Evolutionary conservation across 495 filamentous ascomycete species (phyloP).

Genomic region (Pseudoneurospora amorphoporcata): DNA sequence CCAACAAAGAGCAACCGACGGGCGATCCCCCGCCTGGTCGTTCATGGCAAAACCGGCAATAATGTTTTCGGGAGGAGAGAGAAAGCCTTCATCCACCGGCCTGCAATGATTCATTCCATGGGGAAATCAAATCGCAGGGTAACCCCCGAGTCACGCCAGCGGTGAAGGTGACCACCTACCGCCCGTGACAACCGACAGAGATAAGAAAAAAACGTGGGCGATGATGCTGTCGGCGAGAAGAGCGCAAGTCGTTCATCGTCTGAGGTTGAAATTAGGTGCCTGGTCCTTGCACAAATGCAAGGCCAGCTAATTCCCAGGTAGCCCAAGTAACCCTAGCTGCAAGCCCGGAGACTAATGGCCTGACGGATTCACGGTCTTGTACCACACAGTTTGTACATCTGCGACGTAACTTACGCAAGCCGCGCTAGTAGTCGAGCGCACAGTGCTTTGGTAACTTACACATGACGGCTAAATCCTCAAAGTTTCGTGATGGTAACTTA

Average conservation of each 20-base stretch:
- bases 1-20: not conserved
- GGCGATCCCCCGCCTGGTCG: not conserved
- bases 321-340: not conserved
- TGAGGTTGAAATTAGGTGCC: not conserved
- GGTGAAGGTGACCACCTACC: not conserved
- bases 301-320: not conserved
- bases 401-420: not conserved
- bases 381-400: not conserved
- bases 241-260: not conserved
- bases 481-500: not conserved
- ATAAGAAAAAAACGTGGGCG: not conserved
- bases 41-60: not conserved
- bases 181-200: not conserved
- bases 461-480: not conserved
- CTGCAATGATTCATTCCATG: not conserved
- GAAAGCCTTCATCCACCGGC: not conserved
- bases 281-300: not conserved
- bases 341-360: not conserved
- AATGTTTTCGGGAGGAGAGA: not conserved
- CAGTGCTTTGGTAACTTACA: not conserved
- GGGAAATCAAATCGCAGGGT: not conserved
- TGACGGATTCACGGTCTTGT: not conserved
- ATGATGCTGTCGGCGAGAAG: not conserved
- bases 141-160: not conserved
- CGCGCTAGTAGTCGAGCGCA: not conserved